A percentile compares a stretch with the other conserved stretches of the same genome.
phyloP scores from a whole-genome alignment of 2,329 filamentous ascomycete genomes.

The Pseudocercospora pini-densiflorae region DNA sequence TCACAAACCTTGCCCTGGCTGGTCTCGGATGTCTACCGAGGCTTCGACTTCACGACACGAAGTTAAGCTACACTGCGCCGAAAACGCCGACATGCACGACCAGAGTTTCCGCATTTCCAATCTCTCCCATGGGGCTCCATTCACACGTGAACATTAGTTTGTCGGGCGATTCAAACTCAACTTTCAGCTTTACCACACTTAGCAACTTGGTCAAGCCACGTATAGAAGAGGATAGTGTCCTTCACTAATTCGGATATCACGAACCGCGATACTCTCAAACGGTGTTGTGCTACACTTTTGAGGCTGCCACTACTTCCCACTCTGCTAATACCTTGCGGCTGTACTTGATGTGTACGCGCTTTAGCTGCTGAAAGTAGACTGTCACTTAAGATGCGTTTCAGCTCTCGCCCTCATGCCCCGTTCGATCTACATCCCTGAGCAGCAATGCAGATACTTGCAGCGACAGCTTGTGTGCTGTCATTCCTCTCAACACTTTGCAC shows the following conservation, averaged over 20 bases:
- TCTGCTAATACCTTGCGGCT: not conserved
- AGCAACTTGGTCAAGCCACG: not conserved
- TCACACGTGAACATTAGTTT: slow-evolving; percentile 1
- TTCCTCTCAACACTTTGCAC: not conserved
- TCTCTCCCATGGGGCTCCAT: not conserved
- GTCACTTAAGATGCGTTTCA: not conserved
- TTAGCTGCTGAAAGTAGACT: not conserved
- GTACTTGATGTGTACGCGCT: not conserved
- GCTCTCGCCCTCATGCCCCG: not conserved
- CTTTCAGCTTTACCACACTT: not conserved
- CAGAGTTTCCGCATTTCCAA: not conserved
- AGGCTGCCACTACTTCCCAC: not conserved
- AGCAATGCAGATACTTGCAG: not conserved
- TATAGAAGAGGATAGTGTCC: not conserved
- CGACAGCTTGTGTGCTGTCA: not conserved
- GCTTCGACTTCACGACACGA: not conserved
- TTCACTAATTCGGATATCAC: not conserved
- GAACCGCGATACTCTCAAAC: not conserved
- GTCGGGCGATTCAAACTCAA: not conserved
- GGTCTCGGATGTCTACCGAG: not conserved
- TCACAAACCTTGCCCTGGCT: not conserved
- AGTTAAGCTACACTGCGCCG: not conserved
- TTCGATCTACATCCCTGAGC: not conserved
- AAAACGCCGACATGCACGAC: no score
- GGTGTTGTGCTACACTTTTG: not conserved